Evolutionary conservation across 2,329 filamentous ascomycete species (phyloP).

Genomic region (Fusarium camptoceras): DNA sequence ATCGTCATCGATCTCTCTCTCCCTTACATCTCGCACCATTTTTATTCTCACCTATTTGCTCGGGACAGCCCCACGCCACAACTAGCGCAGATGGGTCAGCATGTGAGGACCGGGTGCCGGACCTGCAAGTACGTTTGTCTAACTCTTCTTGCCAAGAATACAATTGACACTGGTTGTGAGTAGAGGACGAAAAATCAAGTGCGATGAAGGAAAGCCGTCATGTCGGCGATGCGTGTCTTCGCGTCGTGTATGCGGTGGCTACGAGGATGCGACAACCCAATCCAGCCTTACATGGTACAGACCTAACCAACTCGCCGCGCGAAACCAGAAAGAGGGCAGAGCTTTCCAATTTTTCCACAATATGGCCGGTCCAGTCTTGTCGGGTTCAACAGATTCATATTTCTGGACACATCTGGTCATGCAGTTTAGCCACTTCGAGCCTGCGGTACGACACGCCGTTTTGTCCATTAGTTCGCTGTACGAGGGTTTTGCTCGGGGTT

Average conservation of each 20-base stretch:
- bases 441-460: constrained; percentile 24
- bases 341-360: constrained; percentile 29
- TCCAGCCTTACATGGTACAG: constrained; percentile 9
- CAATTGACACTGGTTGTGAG: background rate
- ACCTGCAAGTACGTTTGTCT: constrained; percentile 7
- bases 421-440: constrained; percentile 35
- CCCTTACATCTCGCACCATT: background rate
- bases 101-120: constrained; percentile 4
- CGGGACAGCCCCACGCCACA: background rate
- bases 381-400: constrained; percentile 25
- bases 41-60: background rate
- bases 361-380: constrained; percentile 17
- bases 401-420: constrained; percentile 39
- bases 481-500: constrained; percentile 12
- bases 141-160: background rate
- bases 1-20: no score
- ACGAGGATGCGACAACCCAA: background rate
- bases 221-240: constrained; percentile 4
- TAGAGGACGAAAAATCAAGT: constrained; percentile 14
- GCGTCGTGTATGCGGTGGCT: constrained; percentile 10
- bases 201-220: constrained; percentile 3
- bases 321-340: constrained; percentile 16
- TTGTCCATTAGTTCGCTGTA: constrained; percentile 31
- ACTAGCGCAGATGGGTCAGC: background rate
- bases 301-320: constrained; percentile 7